Conservation (phyloP, 2,329 filamentous ascomycete species). For the Clonostachys solani region DNA sequence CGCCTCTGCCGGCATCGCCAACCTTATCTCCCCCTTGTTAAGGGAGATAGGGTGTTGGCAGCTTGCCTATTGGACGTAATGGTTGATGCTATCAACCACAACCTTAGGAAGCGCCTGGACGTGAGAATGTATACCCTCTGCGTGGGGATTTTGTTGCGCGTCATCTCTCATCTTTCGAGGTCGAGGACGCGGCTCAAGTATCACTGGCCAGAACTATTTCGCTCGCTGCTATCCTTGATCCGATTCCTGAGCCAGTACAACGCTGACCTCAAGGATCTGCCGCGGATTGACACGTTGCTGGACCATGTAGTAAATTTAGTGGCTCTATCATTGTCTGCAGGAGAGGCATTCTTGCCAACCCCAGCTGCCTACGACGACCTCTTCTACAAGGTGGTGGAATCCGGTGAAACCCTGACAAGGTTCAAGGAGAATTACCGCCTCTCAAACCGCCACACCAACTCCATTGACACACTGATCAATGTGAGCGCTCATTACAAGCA, state of each 20-base stretch:
- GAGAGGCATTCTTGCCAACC: constrained; percentile 87
- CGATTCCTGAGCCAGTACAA: constrained; percentile 88
- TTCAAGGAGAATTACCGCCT: constrained; percentile 76
- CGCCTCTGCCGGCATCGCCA: constrained; percentile 86
- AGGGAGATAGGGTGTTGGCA: constrained; percentile 68
- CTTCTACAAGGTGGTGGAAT: constrained; percentile 97
- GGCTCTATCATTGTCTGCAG: constrained; percentile 77
- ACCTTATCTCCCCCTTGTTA: constrained; percentile 75
- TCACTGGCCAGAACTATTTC: constrained; percentile 96
- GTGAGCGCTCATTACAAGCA: constrained; percentile 85
- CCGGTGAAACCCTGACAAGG: constrained; percentile 74
- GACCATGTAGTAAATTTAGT: constrained; percentile 78
- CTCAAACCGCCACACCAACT: constrained; percentile 54
- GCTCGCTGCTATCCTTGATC: constrained; percentile 79
- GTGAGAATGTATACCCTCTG: constrained; percentile 79
- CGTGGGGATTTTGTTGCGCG: constrained; percentile 75
- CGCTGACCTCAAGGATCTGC: constrained; percentile 65
- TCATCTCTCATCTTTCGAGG: constrained; percentile 79
- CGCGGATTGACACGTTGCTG: constrained; percentile 69
- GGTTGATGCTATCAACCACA: constrained; percentile 91
- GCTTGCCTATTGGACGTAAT: constrained; percentile 79
- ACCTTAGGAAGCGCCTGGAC: constrained; percentile 80
- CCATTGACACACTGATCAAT: constrained; percentile 79
- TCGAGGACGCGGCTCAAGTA: constrained; percentile 78
- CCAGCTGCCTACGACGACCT: constrained; percentile 89